Evolutionary conservation across 2,329 filamentous ascomycete genomes (phyloP).

Genomic region (Didymella pinodella): DNA sequence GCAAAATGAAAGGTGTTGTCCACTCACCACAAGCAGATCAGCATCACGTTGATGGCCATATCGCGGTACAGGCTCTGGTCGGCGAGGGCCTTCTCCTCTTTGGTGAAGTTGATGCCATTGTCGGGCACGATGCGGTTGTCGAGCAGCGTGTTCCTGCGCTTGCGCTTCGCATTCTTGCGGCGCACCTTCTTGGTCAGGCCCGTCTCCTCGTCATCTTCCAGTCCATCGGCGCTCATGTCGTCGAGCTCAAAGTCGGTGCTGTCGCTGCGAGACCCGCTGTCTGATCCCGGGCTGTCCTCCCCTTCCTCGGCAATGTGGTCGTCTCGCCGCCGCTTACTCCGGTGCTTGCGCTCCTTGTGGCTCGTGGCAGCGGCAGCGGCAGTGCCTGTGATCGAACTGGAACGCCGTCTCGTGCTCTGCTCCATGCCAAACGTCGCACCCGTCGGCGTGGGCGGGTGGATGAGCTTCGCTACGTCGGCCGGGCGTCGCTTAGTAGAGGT

Average conservation of each 20-base stretch:
- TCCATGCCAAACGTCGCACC: slow-evolving; percentile 27
- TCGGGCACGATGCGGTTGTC: slow-evolving; percentile 71
- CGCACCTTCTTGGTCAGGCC: slow-evolving; percentile 79
- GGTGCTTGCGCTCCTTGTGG: slow-evolving; percentile 35
- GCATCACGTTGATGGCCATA: slow-evolving; percentile 74
- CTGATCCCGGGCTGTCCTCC: slow-evolving; percentile 40
- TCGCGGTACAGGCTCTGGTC: slow-evolving; percentile 75
- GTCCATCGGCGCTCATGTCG: slow-evolving; percentile 72
- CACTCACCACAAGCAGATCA: slow-evolving; percentile 81
- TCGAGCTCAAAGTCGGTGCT: slow-evolving; percentile 65
- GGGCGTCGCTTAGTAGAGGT: slow-evolving; percentile 18
- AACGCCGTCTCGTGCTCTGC: slow-evolving; percentile 41
- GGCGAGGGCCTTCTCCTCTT: slow-evolving; percentile 76
- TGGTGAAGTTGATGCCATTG: slow-evolving; percentile 61
- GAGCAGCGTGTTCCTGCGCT: slow-evolving; percentile 72
- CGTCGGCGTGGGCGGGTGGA: slow-evolving; percentile 44
- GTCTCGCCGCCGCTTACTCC: slow-evolving; percentile 36
- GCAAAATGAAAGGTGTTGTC: not conserved
- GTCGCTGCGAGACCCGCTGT: slow-evolving; percentile 47
- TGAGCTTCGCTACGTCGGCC: slow-evolving; percentile 34
- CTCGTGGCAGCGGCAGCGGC: slow-evolving; percentile 32
- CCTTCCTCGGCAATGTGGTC: slow-evolving; percentile 49
- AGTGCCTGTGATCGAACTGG: slow-evolving; percentile 46
- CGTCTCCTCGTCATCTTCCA: slow-evolving; percentile 85
- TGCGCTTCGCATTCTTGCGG: slow-evolving; percentile 71